Conservation (phyloP, 208 protist species). For the Trypanosoma scelopori region DNA sequence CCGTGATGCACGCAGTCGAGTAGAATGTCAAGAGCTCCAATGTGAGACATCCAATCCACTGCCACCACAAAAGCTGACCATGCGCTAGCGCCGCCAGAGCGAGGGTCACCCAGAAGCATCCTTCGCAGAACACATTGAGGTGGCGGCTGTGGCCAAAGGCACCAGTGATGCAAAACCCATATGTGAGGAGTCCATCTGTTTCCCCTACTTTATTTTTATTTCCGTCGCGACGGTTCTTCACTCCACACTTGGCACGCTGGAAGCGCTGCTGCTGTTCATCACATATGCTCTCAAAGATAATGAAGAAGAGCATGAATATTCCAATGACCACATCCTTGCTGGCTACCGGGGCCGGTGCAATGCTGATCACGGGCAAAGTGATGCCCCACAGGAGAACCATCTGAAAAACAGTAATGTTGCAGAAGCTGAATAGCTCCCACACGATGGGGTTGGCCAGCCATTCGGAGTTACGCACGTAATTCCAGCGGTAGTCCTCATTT, state of each 20-base stretch:
- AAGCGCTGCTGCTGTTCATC: slow-evolving; percentile 82
- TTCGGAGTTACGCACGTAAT: slow-evolving; percentile 49
- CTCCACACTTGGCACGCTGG: slow-evolving; percentile 43
- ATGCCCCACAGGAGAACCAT: slow-evolving; percentile 74
- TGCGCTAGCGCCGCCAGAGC: slow-evolving; percentile 36
- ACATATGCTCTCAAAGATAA: slow-evolving; percentile 54
- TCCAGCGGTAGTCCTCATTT: slow-evolving; percentile 79
- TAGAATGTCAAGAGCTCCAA: slow-evolving; percentile 44
- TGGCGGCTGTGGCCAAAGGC: slow-evolving; percentile 77
- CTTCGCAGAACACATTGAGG: slow-evolving; percentile 76
- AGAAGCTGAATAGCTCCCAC: slow-evolving; percentile 74
- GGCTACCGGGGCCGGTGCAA: slow-evolving; percentile 31
- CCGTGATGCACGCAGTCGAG: slow-evolving; percentile 61
- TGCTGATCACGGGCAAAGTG: slow-evolving; percentile 52
- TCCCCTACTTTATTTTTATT: background rate
- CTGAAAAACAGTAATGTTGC: slow-evolving; percentile 67
- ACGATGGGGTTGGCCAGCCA: slow-evolving; percentile 21
- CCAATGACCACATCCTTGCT: slow-evolving; percentile 40
- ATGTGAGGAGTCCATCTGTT: slow-evolving; percentile 28
- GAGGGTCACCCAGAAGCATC: slow-evolving; percentile 56
- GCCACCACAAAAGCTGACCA: slow-evolving; percentile 36
- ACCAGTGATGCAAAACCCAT: slow-evolving; percentile 71
- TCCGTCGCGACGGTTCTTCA: background rate
- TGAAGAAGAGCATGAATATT: slow-evolving; percentile 26
- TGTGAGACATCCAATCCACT: slow-evolving; percentile 41